A percentile compares a stretch with the other conserved stretches of the same genome.
Evolutionary conservation across 2,329 filamentous ascomycete genomes (phyloP).

Genomic region (Teratosphaeria viscida): DNA sequence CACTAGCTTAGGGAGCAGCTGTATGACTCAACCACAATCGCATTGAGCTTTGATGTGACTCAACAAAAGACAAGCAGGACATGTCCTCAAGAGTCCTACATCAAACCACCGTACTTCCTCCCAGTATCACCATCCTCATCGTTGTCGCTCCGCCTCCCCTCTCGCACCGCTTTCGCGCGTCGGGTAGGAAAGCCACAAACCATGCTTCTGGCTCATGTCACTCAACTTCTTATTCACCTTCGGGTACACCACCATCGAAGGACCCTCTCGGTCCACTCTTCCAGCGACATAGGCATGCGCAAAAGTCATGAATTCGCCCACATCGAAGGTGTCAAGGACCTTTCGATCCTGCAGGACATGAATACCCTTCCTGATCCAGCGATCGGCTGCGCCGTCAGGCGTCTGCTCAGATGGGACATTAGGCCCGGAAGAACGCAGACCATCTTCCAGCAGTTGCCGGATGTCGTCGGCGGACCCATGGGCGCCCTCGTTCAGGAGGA

Average conservation of each 20-base stretch:
- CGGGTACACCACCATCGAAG: conserved; percentile 5
- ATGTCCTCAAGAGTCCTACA: neutral
- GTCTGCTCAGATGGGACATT: neutral
- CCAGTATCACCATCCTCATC: neutral
- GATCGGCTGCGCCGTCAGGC: conserved; percentile 3
- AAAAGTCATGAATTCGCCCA: conserved; percentile 11
- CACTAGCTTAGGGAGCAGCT: neutral
- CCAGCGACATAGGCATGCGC: conserved; percentile 8
- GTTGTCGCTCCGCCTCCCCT: neutral
- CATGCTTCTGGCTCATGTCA: conserved; percentile 5
- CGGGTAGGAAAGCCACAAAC: conserved; percentile 3
- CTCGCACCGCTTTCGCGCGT: neutral
- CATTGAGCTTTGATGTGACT: neutral
- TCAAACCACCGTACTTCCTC: neutral
- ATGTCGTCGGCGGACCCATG: conserved; percentile 2
- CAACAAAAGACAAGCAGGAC: neutral
- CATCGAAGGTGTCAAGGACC: conserved; percentile 7
- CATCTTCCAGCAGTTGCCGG: conserved; percentile 2
- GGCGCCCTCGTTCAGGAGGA: conserved; percentile 8
- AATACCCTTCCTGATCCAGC: conserved; percentile 7
- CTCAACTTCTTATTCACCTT: conserved; percentile 2
- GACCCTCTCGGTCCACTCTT: conserved; percentile 5
- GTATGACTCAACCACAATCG: neutral
- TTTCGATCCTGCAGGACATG: conserved; percentile 7
- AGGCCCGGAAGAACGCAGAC: neutral